Evolutionary conservation across 1,139 yeast species (phyloP), one percentile per base, ranked within the genome.

Genomic region (Scheffersomyces cryptocercus): DNA sequence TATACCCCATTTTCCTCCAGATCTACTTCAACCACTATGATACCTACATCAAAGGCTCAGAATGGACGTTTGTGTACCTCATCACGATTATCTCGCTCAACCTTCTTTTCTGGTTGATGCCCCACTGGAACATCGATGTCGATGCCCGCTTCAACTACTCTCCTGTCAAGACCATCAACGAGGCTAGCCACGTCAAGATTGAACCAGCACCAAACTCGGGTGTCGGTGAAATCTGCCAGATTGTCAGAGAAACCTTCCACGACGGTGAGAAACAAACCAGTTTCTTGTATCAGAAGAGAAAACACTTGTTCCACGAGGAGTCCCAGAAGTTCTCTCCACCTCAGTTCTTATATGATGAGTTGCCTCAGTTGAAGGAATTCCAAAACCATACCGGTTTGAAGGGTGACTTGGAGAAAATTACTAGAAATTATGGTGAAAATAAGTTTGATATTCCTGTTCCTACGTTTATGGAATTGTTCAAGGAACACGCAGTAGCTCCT

Each of bases 401-500:
- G 13, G 85, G 84, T 24, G 83, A 81, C 56, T 65, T 87, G 54
- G 78, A 78, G 24, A 78, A 76, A 43, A 59, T 74, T 35, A 67
- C 63, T 41, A 79, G 91, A 58, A 70, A 79, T 47, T 93, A 87
- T 59, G 99, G 99, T 41, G 75, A 75, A 52, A 93, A 93, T 69
- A 79, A 79, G 55, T 93, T 93, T 61, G 99, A 93, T 61, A 93
- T 93, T 52, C 99, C 99, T 31, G 80, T 95, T 42, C 99, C 99
- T 39, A 82, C 96, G 1, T 91, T 93, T 59, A 54, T 79, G 49
- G 99, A 93, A 65, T 76, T 93, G 59, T 93, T 93, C 73, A 86
- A 89, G 63, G 99, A 93, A 67, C 99, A 93, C 64, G 99, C 98
- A 5, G 95, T 95, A 38, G 98, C 99, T 10, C 99, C 99, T 9